Evolutionary conservation across 176 grass and related monocot genomes (phyloP), one percentile per base, ranked within the genome.

Genomic region (Zoysia japonica): DNA sequence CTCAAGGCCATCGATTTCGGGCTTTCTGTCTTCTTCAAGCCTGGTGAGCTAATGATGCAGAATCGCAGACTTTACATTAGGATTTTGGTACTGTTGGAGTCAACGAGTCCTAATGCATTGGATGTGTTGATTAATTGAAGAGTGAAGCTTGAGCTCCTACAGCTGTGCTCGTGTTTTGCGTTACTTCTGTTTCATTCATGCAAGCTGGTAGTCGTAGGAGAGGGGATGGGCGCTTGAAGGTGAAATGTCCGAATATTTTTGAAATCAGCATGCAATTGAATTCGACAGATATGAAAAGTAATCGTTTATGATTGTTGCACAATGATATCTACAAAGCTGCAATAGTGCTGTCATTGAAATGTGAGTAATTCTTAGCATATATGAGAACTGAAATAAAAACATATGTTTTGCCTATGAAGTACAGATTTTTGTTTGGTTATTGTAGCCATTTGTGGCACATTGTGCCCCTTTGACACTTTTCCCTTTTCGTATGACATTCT

Each of bases 1-100:
- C 96, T 99, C 68, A 99, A 99, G 70, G 92, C 92, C 17, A 99
- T 99, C 57, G 96, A 99, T 84, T 99, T 99, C 39, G 96, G 96
- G 3, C 96, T 99, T 52, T 99, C 96, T 0, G 90, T 99, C 66
- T 99, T 99, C 88, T 99, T 99, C 84, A 93, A 99, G 84, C 96
- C 92, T 47, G 90, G 96, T 99, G 53, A 83, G 82, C 68, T 71
- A 9, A 4, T 70, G 28, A 11, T 36, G 15, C 45, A 6, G 5
- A 78, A 50, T 40, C 5, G 36, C 20, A 40, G 13, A 11, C 20
- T 67, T 68, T 67, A 9, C 2, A 74, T 35, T 6, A 36, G 3
- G 9, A 50, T 1, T 50, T 50, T 3, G 7, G 47, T 70, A 12
- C 3, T 65, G 41, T 11, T 73, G 19, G n/a, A 56, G 42, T 74